phyloP scores from a whole-genome alignment of 768 basidiomycete species.

The Trametes cubensis region DNA sequence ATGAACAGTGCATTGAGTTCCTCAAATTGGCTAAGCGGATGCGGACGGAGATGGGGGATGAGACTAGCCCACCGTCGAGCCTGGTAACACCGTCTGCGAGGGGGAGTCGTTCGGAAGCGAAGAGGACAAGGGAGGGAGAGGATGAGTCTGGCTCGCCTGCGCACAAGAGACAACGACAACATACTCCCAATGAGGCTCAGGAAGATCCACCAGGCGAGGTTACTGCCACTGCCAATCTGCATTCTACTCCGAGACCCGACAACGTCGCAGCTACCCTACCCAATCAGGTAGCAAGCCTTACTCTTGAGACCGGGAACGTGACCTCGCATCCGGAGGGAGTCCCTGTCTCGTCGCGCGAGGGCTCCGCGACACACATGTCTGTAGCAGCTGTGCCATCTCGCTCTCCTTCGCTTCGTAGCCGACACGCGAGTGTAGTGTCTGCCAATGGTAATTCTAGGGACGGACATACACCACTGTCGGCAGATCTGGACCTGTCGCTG shows the following conservation, averaged over 20 bases:
- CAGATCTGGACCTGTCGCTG: not conserved
- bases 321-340: not conserved
- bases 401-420: not conserved
- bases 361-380: not conserved
- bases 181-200: not conserved
- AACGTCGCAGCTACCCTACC: not conserved
- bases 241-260: not conserved
- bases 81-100: not conserved
- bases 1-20: conserved; percentile 27
- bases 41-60: conserved; percentile 15
- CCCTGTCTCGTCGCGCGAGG: not conserved
- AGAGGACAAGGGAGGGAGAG: conserved; percentile 1
- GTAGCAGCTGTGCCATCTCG: not conserved
- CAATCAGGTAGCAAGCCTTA: not conserved
- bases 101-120: not conserved
- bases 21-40: conserved; percentile 22
- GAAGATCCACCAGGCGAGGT: not conserved
- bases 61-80: not conserved
- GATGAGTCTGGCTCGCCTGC: conserved; percentile 2
- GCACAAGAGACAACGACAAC: not conserved
- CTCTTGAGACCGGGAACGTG: not conserved
- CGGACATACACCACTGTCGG: not conserved
- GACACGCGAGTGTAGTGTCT: not conserved
- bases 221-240: not conserved
- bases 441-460: not conserved